Base-by-base conservation (phyloP, 257 asterid species). In the Anisodus tanguticus region DNA sequence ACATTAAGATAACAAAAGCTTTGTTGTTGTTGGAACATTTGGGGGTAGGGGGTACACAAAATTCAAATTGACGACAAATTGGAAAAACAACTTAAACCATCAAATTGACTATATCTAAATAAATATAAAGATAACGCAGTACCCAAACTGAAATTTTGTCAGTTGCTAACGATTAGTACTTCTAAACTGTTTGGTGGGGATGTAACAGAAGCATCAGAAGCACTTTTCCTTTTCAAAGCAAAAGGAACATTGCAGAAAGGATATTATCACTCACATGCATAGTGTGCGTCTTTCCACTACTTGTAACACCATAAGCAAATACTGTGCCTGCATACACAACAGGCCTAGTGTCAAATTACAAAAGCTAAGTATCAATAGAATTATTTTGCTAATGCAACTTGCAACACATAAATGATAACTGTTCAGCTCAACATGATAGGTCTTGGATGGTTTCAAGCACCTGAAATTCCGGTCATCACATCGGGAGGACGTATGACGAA, bases 201-300 rank as follows among this genome's bases (percentile, higher is more conserved):
- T 76, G 63, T 51, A 11, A 76, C 63, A 76, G 43, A 76, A 74
- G 62, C 2, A 15, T 66, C 45, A 66, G 8, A 66, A 67, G 74
- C 81, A 6, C 81, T 76, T 51, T 8, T 37, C 68, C 15, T 12
- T 55, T 66, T 81, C n/a, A 84, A 69, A 51, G 41, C 41, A 80
- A 84, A 76, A 77, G 80, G 66, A 64, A 84, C 59, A 72, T 64
- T 81, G 57, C 87, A 85, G 51, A 45, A 60, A 57, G 83, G 60
- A 68, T 53, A 60, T 85, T 83, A 31, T 77, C 41, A 88, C 99
- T 93, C 90, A 97, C 99, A 90, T 97, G 99, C 99, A 97, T 97
- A 58, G 99, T 97, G 89, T 97, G 98, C 49, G 99, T 97, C 94
- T 97, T 97, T 86, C 99, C 99, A 89, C 99, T 97, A 84, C 98